Conservation (phyloP, 495 filamentous ascomycete species). For the Copromyces sp. region DNA sequence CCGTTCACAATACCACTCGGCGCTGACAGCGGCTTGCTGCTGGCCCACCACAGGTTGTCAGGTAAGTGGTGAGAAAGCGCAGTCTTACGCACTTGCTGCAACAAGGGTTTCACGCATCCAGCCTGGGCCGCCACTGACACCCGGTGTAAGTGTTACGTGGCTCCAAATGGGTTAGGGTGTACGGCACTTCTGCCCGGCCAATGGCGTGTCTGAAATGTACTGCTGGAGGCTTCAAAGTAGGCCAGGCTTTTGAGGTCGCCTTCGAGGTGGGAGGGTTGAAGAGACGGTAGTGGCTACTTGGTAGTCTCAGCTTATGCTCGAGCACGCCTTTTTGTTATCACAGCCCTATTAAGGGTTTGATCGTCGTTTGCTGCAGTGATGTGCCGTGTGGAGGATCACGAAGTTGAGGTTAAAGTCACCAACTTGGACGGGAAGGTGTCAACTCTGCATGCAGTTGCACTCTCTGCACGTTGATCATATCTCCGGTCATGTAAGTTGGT, state of each 20-base stretch:
- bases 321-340: neutral
- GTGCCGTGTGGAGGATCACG: neutral
- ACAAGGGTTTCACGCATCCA: neutral
- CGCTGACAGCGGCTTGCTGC: neutral
- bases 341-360: neutral
- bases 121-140: neutral
- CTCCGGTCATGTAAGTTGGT: neutral
- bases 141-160: neutral
- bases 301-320: neutral
- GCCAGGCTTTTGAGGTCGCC: neutral
- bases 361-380: neutral
- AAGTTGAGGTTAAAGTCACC: neutral
- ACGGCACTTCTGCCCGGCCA: neutral
- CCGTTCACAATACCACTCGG: neutral
- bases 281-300: neutral
- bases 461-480: neutral
- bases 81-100: neutral
- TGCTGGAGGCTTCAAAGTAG: neutral
- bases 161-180: neutral
- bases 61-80: neutral
- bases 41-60: neutral
- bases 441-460: neutral
- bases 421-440: neutral
- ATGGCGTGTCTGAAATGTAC: neutral
- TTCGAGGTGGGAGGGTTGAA: neutral